These are phyloP conservation scores for Ustilago bromivora DNA, from an alignment of 1,284 basidiomycete genomes.

Conservation along the genomic window DNA sequence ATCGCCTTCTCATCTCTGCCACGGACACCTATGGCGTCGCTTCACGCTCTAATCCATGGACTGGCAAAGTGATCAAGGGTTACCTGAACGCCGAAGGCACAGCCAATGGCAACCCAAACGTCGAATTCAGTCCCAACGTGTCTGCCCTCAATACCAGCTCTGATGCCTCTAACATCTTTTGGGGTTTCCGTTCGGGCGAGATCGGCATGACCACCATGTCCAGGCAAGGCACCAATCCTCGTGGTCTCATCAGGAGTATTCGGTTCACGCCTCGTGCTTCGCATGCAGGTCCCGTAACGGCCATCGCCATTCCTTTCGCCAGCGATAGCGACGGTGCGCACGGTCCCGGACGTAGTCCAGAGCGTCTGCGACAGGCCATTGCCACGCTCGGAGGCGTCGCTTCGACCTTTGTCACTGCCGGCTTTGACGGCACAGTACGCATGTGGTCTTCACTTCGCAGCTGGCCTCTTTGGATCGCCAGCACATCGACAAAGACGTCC, in stretches of 20 bases:
- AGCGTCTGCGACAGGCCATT: conserved; percentile 57
- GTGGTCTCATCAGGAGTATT: conserved; percentile 55
- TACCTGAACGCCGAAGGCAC: conserved; percentile 79
- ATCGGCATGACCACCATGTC: conserved; percentile 75
- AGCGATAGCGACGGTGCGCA: conserved; percentile 59
- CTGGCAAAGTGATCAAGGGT: conserved; percentile 77
- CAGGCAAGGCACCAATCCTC: conserved; percentile 62
- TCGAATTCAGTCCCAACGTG: conserved; percentile 80
- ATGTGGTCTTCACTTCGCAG: conserved; percentile 58
- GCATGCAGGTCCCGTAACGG: conserved; percentile 55
- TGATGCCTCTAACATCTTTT: conserved; percentile 78
- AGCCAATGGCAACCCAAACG: conserved; percentile 79
- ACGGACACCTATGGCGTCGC: conserved; percentile 81
- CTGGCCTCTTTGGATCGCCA: conserved; percentile 58
- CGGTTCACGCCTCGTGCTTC: conserved; percentile 50
- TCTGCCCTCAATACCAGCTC: conserved; percentile 75
- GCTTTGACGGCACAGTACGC: conserved; percentile 63
- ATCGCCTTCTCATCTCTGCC: conserved; percentile 75
- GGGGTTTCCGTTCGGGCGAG: conserved; percentile 81
- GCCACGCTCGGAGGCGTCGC: conserved; percentile 58
- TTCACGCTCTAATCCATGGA: conserved; percentile 79
- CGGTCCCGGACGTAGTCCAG: conserved; percentile 56
- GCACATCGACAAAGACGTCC: conserved; percentile 27
- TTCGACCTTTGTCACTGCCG: conserved; percentile 62
- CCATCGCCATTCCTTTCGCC: conserved; percentile 58